phyloP scores from a whole-genome alignment of 2,329 filamentous ascomycete species.

The Phialocephala subalpina region DNA sequence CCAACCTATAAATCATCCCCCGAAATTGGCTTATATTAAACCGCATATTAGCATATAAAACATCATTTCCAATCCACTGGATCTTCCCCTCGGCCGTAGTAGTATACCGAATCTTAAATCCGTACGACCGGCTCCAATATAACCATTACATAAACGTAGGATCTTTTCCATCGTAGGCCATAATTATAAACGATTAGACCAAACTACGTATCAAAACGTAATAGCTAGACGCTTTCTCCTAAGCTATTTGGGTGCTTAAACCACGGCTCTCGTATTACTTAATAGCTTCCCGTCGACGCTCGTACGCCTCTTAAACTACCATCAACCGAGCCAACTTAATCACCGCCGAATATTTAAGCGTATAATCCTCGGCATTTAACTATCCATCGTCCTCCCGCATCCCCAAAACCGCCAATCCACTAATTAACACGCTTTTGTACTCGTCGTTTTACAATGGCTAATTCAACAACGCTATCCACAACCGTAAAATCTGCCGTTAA shows the following conservation, averaged over 20 bases:
- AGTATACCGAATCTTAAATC: slow-evolving; percentile 28
- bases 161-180: not conserved
- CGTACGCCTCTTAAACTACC: slow-evolving; percentile 22
- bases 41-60: too few relatives aligned
- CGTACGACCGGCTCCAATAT: slow-evolving; percentile 20
- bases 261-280: slow-evolving; percentile 1
- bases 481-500: not conserved
- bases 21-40: too few relatives aligned
- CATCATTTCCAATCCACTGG: slow-evolving; percentile 9
- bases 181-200: not conserved
- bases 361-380: too few relatives aligned
- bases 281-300: slow-evolving; percentile 10
- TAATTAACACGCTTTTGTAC: slow-evolving; percentile 30
- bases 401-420: slow-evolving; percentile 24
- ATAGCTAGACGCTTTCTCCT: too few relatives aligned
- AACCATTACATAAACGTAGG: slow-evolving; percentile 18
- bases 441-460: slow-evolving; percentile 14
- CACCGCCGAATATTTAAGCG: too few relatives aligned
- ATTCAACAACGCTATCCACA: not conserved
- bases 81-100: slow-evolving; percentile 18
- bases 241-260: too few relatives aligned
- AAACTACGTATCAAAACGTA: not conserved
- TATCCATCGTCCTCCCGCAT: slow-evolving; percentile 18
- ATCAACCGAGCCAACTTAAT: slow-evolving; percentile 24
- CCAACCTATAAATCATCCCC: too few relatives aligned